Conservation (phyloP, 1,284 basidiomycete genomes). For the Microbotryum intermedium region DNA sequence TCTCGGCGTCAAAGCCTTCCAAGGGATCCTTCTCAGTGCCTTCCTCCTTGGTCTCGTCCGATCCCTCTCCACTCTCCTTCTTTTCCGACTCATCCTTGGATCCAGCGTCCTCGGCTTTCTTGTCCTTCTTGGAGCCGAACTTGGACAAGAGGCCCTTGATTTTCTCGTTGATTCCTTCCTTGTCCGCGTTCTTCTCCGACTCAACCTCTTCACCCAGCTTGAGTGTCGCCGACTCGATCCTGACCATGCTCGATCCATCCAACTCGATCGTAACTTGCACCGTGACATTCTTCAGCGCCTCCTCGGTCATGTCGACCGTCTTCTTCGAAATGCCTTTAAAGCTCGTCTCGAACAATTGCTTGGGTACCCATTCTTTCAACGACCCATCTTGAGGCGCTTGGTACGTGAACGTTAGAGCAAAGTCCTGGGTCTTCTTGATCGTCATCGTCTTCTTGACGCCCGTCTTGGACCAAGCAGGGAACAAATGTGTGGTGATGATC, state of each 20-base stretch:
- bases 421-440: conserved; percentile 70
- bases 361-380: conserved; percentile 45
- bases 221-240: conserved; percentile 52
- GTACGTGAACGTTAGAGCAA: conserved; percentile 52
- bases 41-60: conserved; percentile 17
- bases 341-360: conserved; percentile 58
- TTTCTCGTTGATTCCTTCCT: conserved; percentile 48
- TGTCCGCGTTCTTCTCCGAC: conserved; percentile 44
- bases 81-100: conserved; percentile 8
- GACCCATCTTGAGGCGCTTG: conserved; percentile 52
- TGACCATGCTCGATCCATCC: conserved; percentile 73
- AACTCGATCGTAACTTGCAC: conserved; percentile 71
- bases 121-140: conserved; percentile 41
- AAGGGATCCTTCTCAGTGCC: conserved; percentile 16
- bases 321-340: conserved; percentile 62
- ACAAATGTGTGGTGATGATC: conserved; percentile 62
- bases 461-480: conserved; percentile 61
- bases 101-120: background rate
- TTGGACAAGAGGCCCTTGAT: conserved; percentile 69
- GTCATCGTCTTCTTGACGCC: conserved; percentile 75
- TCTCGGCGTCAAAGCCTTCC: conserved; percentile 37
- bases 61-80: conserved; percentile 9
- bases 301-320: conserved; percentile 63
- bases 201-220: conserved; percentile 68
- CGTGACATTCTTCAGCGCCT: conserved; percentile 56